Evolutionary conservation across 2,329 filamentous ascomycete species (phyloP).

Genomic region (Orbilia blumenaviensis): DNA sequence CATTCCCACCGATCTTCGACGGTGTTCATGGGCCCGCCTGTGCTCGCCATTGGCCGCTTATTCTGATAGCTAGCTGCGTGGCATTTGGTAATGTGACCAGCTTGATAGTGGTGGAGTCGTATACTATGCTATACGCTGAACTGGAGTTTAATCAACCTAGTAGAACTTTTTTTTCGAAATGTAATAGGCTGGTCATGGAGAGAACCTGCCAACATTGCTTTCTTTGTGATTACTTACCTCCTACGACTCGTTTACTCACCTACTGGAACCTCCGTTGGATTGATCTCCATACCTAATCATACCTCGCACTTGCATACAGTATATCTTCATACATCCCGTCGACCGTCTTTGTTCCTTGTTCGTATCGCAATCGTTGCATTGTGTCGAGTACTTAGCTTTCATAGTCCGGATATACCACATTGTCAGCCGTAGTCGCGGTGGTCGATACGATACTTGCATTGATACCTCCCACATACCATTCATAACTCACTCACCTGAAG

Average conservation of each 20-base stretch:
- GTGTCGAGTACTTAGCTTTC: constrained; percentile 1
- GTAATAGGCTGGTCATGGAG: no score
- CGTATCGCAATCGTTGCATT: not conserved
- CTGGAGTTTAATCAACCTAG: constrained; percentile 21
- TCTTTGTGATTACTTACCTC: no score
- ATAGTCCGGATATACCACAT: not conserved
- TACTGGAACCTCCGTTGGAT: not conserved
- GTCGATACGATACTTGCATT: not conserved
- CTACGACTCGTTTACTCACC: not conserved
- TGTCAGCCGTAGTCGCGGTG: not conserved
- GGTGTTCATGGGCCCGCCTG: constrained; percentile 17
- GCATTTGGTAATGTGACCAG: not conserved
- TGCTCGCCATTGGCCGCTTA: constrained; percentile 27
- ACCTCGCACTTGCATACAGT: not conserved
- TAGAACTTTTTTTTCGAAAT: not conserved
- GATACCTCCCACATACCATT: not conserved
- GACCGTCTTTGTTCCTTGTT: no score
- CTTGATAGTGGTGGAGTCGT: no score
- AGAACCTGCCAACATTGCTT: not conserved
- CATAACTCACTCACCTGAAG: not conserved
- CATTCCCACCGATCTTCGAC: constrained; percentile 1
- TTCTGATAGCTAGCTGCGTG: not conserved
- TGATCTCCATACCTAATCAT: not conserved
- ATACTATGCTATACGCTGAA: no score
- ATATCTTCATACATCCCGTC: not conserved